Evolutionary conservation across 371 early-diverging fungal genomes (phyloP), one percentile per base, ranked within the genome.

Genomic region (Cokeromyces recurvatus): DNA sequence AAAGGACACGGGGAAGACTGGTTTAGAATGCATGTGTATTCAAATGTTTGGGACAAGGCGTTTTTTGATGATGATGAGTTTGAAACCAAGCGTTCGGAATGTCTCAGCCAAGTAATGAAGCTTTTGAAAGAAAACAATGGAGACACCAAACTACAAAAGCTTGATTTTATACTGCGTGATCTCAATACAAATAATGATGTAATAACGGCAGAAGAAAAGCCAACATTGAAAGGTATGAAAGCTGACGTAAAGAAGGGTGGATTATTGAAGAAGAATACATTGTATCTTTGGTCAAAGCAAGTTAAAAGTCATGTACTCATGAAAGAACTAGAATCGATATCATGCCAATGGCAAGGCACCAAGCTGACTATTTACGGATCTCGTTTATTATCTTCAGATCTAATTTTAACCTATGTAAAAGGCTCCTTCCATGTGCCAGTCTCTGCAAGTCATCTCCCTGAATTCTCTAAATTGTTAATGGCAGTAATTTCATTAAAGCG

Each of bases 201-300:
- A 7, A 8, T 51, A 4, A 51, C 43, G 12, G 51, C 14, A n/a
- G 43, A 51, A 38, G 51, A 51, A 43, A 51, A 51, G 38, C 51
- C 43, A 8, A 12, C 43, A 20, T 16, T 51, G 16, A 38, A 43
- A 14, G 51, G 51, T 16, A 43, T 43, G 43, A 50, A 51, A 32
- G 31, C 51, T 43, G 38, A 51, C 43, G 29, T 51, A 10, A 43
- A 15, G 29, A 51, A 51, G 32, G 38, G 43, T 35, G 32, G n/a
- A 21, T 14, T 35, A 20, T 37, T 51, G 43, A 43, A 51, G 15
- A 51, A 51, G 17, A 2, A 51, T 17, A n/a, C 38, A 10, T n/a
- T 51, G 12, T 51, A 43, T 16, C 32, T 51, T 21, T 51, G 51
- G 43, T 43, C 51, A 0, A 38, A 51, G 7, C 51, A 51, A 25